Conservation (phyloP, 371 early-diverging fungal genomes). For the Dinochytrium kinnereticum region DNA sequence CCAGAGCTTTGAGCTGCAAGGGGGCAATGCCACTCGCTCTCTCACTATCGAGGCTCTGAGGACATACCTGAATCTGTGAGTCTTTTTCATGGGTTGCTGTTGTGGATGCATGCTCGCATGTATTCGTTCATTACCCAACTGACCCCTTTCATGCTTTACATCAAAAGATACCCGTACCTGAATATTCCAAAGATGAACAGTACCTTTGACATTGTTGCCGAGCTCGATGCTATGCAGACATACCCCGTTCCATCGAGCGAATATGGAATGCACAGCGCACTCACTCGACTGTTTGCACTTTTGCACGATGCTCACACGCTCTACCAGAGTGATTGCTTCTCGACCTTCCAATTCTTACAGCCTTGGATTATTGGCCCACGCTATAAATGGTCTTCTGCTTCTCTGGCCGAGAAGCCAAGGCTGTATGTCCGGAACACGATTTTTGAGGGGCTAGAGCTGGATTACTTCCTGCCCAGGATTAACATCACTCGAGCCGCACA, state of each 20-base stretch:
- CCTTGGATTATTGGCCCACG: neutral
- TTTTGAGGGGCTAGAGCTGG: neutral
- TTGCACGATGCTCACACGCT: neutral
- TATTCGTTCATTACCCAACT: too few relatives aligned
- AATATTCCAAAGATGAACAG: neutral
- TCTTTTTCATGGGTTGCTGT: neutral
- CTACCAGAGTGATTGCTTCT: neutral
- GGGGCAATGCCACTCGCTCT: neutral
- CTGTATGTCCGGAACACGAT: neutral
- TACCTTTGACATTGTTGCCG: neutral
- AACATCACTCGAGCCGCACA: neutral
- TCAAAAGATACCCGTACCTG: neutral
- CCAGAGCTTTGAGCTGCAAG: neutral
- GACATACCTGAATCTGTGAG: neutral
- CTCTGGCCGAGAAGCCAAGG: neutral
- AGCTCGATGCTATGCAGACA: neutral
- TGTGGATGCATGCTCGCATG: neutral
- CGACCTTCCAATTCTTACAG: neutral
- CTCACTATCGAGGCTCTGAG: neutral
- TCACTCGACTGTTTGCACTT: neutral
- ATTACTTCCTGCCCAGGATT: neutral
- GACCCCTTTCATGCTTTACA: too few relatives aligned
- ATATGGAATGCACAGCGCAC: neutral
- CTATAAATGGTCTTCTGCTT: neutral
- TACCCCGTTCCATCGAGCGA: neutral